Percentiles rank a stretch among this genome's conserved stretches.
Evolutionary conservation across 352 stramenopile genomes (phyloP).

Genomic region (Phytophthora pisi): DNA sequence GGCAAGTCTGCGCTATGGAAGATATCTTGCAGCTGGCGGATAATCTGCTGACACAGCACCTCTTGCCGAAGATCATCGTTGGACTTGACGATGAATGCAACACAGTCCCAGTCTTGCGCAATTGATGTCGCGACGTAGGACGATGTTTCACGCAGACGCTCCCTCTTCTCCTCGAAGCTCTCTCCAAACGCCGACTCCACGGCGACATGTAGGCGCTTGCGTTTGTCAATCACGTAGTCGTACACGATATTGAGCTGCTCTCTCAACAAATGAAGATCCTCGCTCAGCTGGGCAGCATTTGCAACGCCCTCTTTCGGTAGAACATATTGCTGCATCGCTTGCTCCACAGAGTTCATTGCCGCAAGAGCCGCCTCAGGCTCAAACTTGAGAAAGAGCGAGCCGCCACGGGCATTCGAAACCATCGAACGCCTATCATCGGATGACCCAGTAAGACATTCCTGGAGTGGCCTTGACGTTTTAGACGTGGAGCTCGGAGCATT

Average conservation of each 20-base stretch:
- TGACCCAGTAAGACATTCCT: constrained; percentile 29
- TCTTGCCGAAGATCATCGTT: constrained; percentile 99
- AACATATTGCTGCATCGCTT: constrained; percentile 59
- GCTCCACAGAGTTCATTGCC: constrained; percentile 68
- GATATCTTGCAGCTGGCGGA: constrained; percentile 95
- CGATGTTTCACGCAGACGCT: constrained; percentile 66
- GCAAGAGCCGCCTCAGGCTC: constrained; percentile 56
- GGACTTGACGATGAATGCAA: constrained; percentile 97
- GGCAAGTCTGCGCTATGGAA: constrained; percentile 95
- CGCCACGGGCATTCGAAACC: constrained; percentile 40
- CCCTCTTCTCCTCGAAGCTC: constrained; percentile 81
- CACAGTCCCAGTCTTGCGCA: constrained; percentile 65
- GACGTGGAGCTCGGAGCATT: constrained; percentile 17
- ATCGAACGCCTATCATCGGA: constrained; percentile 61
- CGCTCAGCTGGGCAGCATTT: constrained; percentile 41
- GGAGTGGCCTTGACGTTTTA: constrained; percentile 28
- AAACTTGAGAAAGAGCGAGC: constrained; percentile 62
- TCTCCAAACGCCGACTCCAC: constrained; percentile 85
- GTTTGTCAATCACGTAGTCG: constrained; percentile 71
- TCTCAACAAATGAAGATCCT: constrained; percentile 64
- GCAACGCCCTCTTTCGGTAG: constrained; percentile 39
- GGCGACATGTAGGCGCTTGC: constrained; percentile 62
- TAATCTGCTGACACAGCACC: constrained; percentile 97
- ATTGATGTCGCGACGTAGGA: constrained; percentile 38
- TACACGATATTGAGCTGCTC: constrained; percentile 74